Evolutionary conservation across 352 stramenopile genomes (phyloP).

Genomic region (Phytophthora agathidicida): DNA sequence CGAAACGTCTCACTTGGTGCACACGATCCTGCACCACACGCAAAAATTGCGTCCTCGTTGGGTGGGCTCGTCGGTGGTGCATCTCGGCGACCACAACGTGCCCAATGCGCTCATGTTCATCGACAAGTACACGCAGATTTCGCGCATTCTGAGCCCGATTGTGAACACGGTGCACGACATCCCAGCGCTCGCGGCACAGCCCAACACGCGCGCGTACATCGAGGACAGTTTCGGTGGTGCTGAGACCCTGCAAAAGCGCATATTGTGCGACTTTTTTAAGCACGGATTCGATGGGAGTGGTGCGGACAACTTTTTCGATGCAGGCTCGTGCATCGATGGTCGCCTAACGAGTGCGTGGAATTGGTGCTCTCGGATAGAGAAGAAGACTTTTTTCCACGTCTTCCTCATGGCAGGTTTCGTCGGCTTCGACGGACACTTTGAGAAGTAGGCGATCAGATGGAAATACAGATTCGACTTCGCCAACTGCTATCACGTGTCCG

Average conservation of each 20-base stretch:
- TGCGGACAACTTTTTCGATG: slow-evolving; percentile 88
- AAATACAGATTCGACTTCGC: slow-evolving; percentile 29
- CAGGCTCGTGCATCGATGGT: slow-evolving; percentile 91
- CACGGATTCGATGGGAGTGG: slow-evolving; percentile 93
- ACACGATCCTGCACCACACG: slow-evolving; percentile 55
- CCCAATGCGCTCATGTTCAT: slow-evolving; percentile 96
- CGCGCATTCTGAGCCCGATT: slow-evolving; percentile 67
- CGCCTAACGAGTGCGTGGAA: slow-evolving; percentile 93
- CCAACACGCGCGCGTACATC: slow-evolving; percentile 73
- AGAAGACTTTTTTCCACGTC: slow-evolving; percentile 92
- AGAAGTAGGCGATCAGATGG: slow-evolving; percentile 57
- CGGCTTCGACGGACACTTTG: slow-evolving; percentile 93
- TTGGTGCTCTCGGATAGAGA: slow-evolving; percentile 91
- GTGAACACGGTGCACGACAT: slow-evolving; percentile 67
- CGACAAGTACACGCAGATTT: slow-evolving; percentile 95
- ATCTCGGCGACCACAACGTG: slow-evolving; percentile 95
- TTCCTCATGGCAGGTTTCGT: slow-evolving; percentile 93
- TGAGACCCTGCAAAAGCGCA: slow-evolving; percentile 74
- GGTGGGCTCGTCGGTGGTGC: slow-evolving; percentile 91
- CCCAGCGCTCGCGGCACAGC: slow-evolving; percentile 38
- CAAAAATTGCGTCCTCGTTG: slow-evolving; percentile 58
- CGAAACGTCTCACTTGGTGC: slow-evolving; percentile 59
- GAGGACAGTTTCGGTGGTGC: slow-evolving; percentile 69
- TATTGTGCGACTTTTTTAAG: slow-evolving; percentile 94
- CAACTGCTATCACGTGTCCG: slow-evolving; percentile 10